phyloP scores from a whole-genome alignment of 768 basidiomycete genomes.

The Suillus subaureus region DNA sequence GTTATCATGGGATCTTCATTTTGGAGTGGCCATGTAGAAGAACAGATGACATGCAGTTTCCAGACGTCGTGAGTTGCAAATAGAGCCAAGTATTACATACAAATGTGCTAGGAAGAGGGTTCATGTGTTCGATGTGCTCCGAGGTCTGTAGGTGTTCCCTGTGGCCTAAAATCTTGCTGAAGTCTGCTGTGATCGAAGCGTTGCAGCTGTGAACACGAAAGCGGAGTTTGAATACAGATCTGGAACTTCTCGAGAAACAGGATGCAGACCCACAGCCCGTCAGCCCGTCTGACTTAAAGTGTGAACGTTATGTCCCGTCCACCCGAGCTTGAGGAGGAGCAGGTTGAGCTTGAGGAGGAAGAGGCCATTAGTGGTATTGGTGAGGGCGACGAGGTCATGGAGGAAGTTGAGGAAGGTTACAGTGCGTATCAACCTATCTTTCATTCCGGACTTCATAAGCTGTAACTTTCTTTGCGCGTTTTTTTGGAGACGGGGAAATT shows the following conservation, averaged over 20 bases:
- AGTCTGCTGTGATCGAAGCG: conserved; percentile 3
- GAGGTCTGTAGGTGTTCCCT: conserved; percentile 2
- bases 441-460: conserved; percentile 15
- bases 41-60: conserved; percentile 55
- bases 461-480: conserved; percentile 3
- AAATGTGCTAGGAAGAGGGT: conserved; percentile 9
- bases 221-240: conserved; percentile 33
- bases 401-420: conserved; percentile 68
- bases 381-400: conserved; percentile 79
- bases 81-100: conserved; percentile 5
- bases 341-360: conserved; percentile 60
- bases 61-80: conserved; percentile 11
- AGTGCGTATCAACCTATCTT: conserved; percentile 54
- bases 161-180: neutral
- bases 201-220: conserved; percentile 3
- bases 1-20: conserved; percentile 72
- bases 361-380: conserved; percentile 60
- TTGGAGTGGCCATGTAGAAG: conserved; percentile 48
- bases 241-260: conserved; percentile 30
- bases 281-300: conserved; percentile 28
- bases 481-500: conserved; percentile 6
- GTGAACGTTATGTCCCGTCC: conserved; percentile 39
- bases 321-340: conserved; percentile 46
- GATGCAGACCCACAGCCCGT: conserved; percentile 17
- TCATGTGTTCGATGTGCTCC: neutral